Evolutionary conservation across 225 moss, liverwort and hornwort genomes (phyloP), one percentile per base, ranked within the genome.

Genomic region (Ulota crispa): DNA sequence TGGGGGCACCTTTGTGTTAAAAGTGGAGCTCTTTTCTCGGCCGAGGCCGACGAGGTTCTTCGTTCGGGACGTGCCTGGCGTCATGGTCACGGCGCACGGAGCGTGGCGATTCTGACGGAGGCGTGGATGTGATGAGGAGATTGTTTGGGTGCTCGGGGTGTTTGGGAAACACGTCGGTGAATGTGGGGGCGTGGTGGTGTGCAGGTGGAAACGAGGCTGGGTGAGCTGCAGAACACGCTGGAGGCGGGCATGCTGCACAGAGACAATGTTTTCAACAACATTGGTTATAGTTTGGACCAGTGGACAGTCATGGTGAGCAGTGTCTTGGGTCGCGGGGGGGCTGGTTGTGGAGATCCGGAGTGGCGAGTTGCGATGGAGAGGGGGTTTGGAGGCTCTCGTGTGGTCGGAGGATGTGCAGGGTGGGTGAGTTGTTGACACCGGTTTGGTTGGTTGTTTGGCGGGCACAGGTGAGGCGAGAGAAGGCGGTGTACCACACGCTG

Each of bases 401-500:
- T 3, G 2, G 19, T 4, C 32, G 18, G 6, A 20, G 32, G 61
- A 28, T 34, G 34, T 79, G 31, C 52, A 20, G 12, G 0, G 60
- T 8, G n/a, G 11, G 28, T 20, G 2, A 36, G 6, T 45, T 28
- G 10, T 21, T 76, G 85, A 85, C 30, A 27, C 1, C 52, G 75
- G 34, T 61, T 18, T 26, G 23, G 1, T 68, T 61, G 37, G 0
- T 34, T 52, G 32, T 19, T 13, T 16, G 9, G 0, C 1, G 16
- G 62, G 3, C 78, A 0, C 79, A 99, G 99, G 99, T 99, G 81
- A 90, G 93, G 65, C 91, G 94, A 68, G 99, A 99, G 90, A 99
- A 96, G 82, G 99, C 99, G 59, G 99, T 96, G 52, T 96, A 93
- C 86, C 94, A 99, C 86, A 92, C 96, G 21, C 83, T 99, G 76